Evolutionary conservation across 108 stramenopile species (phyloP).

Genomic region (Discostella stelligeroides): DNA sequence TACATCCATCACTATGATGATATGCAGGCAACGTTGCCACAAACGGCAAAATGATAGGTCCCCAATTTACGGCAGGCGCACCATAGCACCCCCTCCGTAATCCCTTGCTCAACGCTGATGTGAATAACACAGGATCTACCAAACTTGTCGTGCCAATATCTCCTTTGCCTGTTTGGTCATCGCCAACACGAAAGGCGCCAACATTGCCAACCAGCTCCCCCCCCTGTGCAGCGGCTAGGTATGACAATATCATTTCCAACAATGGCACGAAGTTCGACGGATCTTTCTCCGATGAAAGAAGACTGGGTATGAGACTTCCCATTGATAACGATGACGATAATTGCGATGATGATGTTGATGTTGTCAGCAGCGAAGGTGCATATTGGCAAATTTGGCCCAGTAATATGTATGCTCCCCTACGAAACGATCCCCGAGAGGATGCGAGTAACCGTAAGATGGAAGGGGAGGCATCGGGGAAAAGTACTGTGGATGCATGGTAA

Average conservation of each 20-base stretch:
- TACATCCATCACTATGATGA: background rate
- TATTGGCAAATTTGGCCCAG: conserved; percentile 59
- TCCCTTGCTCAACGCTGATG: conserved; percentile 61
- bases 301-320: conserved; percentile 53
- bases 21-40: conserved; percentile 51
- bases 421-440: conserved; percentile 56
- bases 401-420: conserved; percentile 60
- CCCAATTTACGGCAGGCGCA: conserved; percentile 60
- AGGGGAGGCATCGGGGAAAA: conserved; percentile 19
- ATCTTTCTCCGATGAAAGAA: conserved; percentile 70
- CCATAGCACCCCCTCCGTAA: conserved; percentile 76
- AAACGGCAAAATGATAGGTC: conserved; percentile 73
- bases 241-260: conserved; percentile 65
- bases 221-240: conserved; percentile 30
- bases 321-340: conserved; percentile 11
- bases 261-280: conserved; percentile 59
- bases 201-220: background rate
- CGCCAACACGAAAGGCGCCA: background rate
- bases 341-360: conserved; percentile 9
- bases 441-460: conserved; percentile 50
- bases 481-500: background rate
- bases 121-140: conserved; percentile 40
- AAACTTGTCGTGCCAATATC: conserved; percentile 15
- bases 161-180: background rate
- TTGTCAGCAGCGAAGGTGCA: conserved; percentile 28